These are phyloP conservation scores for Plenodomus tracheiphilus DNA, from an alignment of 2,329 filamentous ascomycete species.

Conservation along the genomic window DNA sequence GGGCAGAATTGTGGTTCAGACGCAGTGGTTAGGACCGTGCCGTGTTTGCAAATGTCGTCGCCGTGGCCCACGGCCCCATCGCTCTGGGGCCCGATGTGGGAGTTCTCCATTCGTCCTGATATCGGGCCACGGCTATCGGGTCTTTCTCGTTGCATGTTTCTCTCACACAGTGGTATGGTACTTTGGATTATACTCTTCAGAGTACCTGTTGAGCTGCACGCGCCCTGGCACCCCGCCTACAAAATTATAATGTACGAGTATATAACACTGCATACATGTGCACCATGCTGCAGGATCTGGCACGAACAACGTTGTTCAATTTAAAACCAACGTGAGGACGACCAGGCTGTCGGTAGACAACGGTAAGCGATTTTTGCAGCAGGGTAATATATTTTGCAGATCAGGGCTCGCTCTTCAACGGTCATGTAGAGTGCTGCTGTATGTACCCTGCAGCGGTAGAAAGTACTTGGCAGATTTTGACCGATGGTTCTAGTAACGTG, in stretches of 20 bases:
- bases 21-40: constrained; percentile 1
- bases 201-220: constrained; percentile 13
- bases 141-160: constrained; percentile 1
- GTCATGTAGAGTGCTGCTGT: not conserved
- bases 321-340: not conserved
- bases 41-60: not conserved
- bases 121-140: not conserved
- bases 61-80: not conserved
- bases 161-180: constrained; percentile 1
- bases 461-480: not conserved
- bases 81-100: constrained; percentile 1
- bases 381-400: not conserved
- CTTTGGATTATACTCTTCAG: constrained; percentile 3
- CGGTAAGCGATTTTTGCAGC: not conserved
- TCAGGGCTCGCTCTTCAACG: not conserved
- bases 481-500: not conserved
- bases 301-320: not conserved
- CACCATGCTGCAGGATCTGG: not conserved
- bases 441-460: not conserved
- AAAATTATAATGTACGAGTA: not conserved
- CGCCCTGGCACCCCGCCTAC: not conserved
- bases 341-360: not conserved
- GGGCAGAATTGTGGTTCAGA: constrained; percentile 1
- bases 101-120: constrained; percentile 4
- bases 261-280: not conserved